Base-by-base conservation (phyloP, 345 rosid genomes). In the Salix udensis region DNA sequence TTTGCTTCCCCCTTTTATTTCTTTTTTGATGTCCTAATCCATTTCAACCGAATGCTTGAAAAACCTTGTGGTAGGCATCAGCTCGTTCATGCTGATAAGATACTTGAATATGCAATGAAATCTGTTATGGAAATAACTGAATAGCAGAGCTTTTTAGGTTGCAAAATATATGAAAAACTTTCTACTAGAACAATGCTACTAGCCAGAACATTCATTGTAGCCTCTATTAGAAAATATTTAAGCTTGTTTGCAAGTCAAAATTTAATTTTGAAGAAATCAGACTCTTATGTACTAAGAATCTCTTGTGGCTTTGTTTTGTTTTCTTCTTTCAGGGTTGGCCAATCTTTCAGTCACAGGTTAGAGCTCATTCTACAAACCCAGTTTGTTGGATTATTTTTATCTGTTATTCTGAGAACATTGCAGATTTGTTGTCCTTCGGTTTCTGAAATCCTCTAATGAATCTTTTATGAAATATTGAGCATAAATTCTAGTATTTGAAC, bases 271-370 rank as follows among this genome's bases (percentile, higher is more conserved):
- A n/a, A 30, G 24, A 66, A 37, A 31, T 61, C 11, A 37, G 37
- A 72, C 34, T 58, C 18, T 11, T 55, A 16, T 42, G 28, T 83
- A 44, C 88, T 86, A 67, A 36, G 4, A 36, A 72, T 74, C 30
- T 37, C 5, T 55, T 67, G 67, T 82, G 55, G 50, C 24, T 50
- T 67, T 62, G 31, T n/a, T 76, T 65, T 68, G n/a, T 78, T 77
- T 70, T 65, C 19, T 71, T 68, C 67, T 76, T 85, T 84, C 91
- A 93, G 97, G 97, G 67, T 83, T 93, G 81, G 92, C 91, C 78
- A 93, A 93, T 84, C 97, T 93, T 83, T 89, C 97, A 42, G 75
- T 88, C 78, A 75, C 93, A 87, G 97, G 97, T 93, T 80, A 85
- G 91, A 81, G 77, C 80, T 84, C 77, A 46, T 80, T 87, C 82